Evolutionary conservation across 495 filamentous ascomycete species (phyloP).

Genomic region (Aspergillus asperescens): DNA sequence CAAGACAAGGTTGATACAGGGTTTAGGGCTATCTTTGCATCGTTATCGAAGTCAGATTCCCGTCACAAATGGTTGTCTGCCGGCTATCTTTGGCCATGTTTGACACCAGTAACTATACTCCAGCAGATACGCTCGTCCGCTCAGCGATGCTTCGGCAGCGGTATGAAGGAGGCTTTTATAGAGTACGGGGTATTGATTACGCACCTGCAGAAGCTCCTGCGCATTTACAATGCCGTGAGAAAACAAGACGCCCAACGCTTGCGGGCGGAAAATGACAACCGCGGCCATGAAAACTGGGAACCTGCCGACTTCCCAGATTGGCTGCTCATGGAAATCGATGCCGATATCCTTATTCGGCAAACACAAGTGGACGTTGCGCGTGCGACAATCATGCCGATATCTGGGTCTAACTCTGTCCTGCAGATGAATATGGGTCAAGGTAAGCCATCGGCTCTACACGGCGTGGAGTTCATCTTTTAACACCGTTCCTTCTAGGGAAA

Average conservation of each 20-base stretch:
- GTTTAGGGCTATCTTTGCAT: too few relatives aligned
- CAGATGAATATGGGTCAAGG: slow-evolving; percentile 77
- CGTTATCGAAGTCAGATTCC: too few relatives aligned
- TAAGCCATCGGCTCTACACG: too few relatives aligned
- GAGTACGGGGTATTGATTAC: neutral
- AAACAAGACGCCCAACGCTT: slow-evolving; percentile 14
- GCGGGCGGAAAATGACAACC: slow-evolving; percentile 7
- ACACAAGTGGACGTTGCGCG: slow-evolving; percentile 55
- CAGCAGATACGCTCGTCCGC: too few relatives aligned
- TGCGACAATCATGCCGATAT: slow-evolving; percentile 47
- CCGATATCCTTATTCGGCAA: slow-evolving; percentile 53
- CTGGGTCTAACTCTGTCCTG: slow-evolving; percentile 48
- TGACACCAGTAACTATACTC: too few relatives aligned
- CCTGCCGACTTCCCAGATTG: slow-evolving; percentile 41
- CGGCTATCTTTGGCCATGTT: too few relatives aligned
- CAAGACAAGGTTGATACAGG: too few relatives aligned
- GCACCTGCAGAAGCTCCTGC: slow-evolving; percentile 6
- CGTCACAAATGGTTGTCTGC: too few relatives aligned
- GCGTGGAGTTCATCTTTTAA: too few relatives aligned
- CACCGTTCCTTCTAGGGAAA: too few relatives aligned
- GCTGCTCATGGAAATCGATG: slow-evolving; percentile 62
- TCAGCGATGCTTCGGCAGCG: neutral
- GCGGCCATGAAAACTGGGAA: slow-evolving; percentile 6
- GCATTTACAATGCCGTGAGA: slow-evolving; percentile 34
- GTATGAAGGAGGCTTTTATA: neutral